phyloP scores from a whole-genome alignment of 2,329 filamentous ascomycete species.

The Ophiognomonia clavigignenti-juglandacearum region DNA sequence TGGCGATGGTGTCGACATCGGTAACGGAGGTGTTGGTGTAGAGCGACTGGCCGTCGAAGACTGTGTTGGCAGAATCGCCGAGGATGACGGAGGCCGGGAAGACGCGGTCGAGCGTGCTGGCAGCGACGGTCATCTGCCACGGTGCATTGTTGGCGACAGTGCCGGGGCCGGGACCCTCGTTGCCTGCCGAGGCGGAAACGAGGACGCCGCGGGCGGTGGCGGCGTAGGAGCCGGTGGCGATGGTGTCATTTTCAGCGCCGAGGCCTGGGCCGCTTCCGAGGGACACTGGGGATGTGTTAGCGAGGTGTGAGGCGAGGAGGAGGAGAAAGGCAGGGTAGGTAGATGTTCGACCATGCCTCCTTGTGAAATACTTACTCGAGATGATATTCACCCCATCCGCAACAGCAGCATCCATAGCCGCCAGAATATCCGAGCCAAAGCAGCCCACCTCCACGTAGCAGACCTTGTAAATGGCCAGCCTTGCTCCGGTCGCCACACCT shows the following conservation, averaged over 20 bases:
- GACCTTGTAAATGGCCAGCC: constrained; percentile 4
- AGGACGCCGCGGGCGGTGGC: background rate
- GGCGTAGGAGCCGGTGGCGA: background rate
- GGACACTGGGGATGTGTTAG: background rate
- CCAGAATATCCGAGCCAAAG: background rate
- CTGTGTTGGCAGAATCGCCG: background rate
- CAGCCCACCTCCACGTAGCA: background rate
- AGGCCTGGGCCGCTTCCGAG: background rate
- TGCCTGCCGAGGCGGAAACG: constrained; percentile 1
- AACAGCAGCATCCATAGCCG: background rate
- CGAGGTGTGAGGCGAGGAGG: too few relatives aligned
- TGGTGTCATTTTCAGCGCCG: background rate
- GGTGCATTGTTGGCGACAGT: constrained; percentile 1
- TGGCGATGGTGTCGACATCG: background rate
- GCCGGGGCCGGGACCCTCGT: background rate
- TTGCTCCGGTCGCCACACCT: background rate
- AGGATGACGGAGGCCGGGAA: background rate
- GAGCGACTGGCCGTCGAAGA: background rate
- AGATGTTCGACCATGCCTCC: background rate
- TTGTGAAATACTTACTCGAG: background rate
- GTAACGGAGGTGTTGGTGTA: background rate
- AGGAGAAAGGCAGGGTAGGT: too few relatives aligned
- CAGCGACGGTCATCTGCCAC: background rate
- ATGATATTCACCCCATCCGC: constrained; percentile 1
- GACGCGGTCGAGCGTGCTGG: constrained; percentile 1